Percentiles rank a stretch among this genome's conserved stretches.
These are phyloP conservation scores for Cronartium quercuum DNA, from an alignment of 1,284 basidiomycete species.

Conservation along the genomic window DNA sequence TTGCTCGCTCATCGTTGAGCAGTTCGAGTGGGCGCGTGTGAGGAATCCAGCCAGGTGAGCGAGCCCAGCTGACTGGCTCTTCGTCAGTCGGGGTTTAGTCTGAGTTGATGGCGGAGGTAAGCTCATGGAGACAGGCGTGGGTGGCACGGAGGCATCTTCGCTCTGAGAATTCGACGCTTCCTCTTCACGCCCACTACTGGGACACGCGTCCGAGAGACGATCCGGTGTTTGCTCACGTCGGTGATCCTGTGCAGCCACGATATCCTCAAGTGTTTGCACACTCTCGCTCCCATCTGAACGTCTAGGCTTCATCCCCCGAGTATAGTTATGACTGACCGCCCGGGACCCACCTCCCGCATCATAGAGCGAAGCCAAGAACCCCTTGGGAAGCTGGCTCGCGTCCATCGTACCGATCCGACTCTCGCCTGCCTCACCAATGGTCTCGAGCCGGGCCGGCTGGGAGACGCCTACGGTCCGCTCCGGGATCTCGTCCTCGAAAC, in stretches of 20 bases:
- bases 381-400: slow-evolving; percentile 10
- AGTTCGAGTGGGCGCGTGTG: slow-evolving; percentile 1
- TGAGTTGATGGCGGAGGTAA: neutral
- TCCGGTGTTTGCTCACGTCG: neutral
- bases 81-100: neutral
- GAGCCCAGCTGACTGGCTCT: slow-evolving; percentile 9
- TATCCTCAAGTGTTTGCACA: slow-evolving; percentile 32
- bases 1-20: neutral
- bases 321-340: slow-evolving; percentile 17
- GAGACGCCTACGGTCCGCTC: neutral
- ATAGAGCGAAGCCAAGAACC: slow-evolving; percentile 3
- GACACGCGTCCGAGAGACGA: neutral
- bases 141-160: neutral
- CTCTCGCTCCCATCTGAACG: slow-evolving; percentile 34
- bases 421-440: slow-evolving; percentile 48
- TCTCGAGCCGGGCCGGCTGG: slow-evolving; percentile 41
- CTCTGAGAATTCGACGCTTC: neutral
- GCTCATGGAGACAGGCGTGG: neutral
- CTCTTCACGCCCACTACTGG: neutral
- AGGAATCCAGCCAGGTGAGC: slow-evolving; percentile 23
- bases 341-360: neutral
- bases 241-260: slow-evolving; percentile 16
- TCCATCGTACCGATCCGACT: slow-evolving; percentile 44
- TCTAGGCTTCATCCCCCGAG: slow-evolving; percentile 26
- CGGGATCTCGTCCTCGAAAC: neutral